phyloP scores from a whole-genome alignment of 768 basidiomycete genomes.

The Asterophora parasitica region DNA sequence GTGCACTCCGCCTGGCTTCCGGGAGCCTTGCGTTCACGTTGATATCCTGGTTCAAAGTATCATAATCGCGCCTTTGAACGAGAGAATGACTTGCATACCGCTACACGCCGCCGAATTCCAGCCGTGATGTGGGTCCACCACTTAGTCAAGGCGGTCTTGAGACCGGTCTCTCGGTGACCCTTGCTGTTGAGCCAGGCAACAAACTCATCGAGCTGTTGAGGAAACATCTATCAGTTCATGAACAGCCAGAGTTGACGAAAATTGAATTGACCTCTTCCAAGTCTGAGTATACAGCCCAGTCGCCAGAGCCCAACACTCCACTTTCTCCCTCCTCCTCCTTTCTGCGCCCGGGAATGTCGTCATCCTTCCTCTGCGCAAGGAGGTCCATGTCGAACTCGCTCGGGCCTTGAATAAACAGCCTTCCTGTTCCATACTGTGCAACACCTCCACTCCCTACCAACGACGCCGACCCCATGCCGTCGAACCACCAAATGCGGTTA shows the following conservation, averaged over 20 bases:
- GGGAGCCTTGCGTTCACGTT: slow-evolving; percentile 65
- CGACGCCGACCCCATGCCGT: slow-evolving; percentile 86
- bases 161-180: slow-evolving; percentile 80
- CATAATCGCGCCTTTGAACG: slow-evolving; percentile 1
- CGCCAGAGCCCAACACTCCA: slow-evolving; percentile 63
- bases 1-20: slow-evolving; percentile 76
- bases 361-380: slow-evolving; percentile 53
- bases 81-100: slow-evolving; percentile 44
- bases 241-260: neutral
- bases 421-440: slow-evolving; percentile 81
- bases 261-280: slow-evolving; percentile 80
- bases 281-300: slow-evolving; percentile 91
- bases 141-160: slow-evolving; percentile 72
- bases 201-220: slow-evolving; percentile 70
- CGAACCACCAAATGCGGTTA: slow-evolving; percentile 98
- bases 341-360: slow-evolving; percentile 58
- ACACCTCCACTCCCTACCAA: slow-evolving; percentile 75
- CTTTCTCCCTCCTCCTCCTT: slow-evolving; percentile 78
- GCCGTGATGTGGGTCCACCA: slow-evolving; percentile 82
- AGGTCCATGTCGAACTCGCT: slow-evolving; percentile 75
- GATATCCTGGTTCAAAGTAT: slow-evolving; percentile 49
- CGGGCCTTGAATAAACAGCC: slow-evolving; percentile 91
- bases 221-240: slow-evolving; percentile 7
- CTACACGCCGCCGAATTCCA: slow-evolving; percentile 70
- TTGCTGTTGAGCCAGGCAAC: slow-evolving; percentile 89